Percentiles rank a stretch among this genome's conserved stretches.
These are phyloP conservation scores for Zygosaccharomyces siamensis DNA, from an alignment of 805 yeast species.

Conservation along the genomic window DNA sequence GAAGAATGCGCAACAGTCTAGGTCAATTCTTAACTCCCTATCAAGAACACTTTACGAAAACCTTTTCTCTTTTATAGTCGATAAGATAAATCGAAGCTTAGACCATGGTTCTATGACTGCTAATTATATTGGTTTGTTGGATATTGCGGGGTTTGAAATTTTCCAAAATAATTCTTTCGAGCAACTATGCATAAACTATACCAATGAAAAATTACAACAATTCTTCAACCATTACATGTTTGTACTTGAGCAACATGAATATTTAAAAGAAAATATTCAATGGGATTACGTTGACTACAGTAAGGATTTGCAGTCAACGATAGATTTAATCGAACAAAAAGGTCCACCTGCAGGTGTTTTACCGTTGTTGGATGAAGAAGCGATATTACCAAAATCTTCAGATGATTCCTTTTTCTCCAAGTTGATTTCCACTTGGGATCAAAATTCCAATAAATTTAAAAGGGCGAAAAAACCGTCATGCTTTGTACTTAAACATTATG, in stretches of 20 bases:
- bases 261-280: slow-evolving; percentile 84
- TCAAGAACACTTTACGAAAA: slow-evolving; percentile 84
- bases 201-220: slow-evolving; percentile 95
- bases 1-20: slow-evolving; percentile 73
- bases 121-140: slow-evolving; percentile 87
- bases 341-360: slow-evolving; percentile 70
- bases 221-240: slow-evolving; percentile 97
- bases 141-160: slow-evolving; percentile 97
- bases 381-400: slow-evolving; percentile 86
- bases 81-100: slow-evolving; percentile 66
- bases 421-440: slow-evolving; percentile 59
- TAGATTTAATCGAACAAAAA: slow-evolving; percentile 78
- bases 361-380: slow-evolving; percentile 87
- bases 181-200: slow-evolving; percentile 94
- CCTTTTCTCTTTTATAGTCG: slow-evolving; percentile 71
- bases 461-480: slow-evolving; percentile 73
- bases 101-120: slow-evolving; percentile 41
- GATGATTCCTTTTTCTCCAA: slow-evolving; percentile 81
- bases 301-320: slow-evolving; percentile 88
- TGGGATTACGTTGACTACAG: slow-evolving; percentile 98
- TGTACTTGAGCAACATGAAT: slow-evolving; percentile 95
- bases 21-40: slow-evolving; percentile 76
- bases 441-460: slow-evolving; percentile 51
- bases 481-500: slow-evolving; percentile 85
- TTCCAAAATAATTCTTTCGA: slow-evolving; percentile 92